Base-by-base conservation (phyloP, 2,329 filamentous ascomycete genomes). In the Podosphaera aphanis region DNA sequence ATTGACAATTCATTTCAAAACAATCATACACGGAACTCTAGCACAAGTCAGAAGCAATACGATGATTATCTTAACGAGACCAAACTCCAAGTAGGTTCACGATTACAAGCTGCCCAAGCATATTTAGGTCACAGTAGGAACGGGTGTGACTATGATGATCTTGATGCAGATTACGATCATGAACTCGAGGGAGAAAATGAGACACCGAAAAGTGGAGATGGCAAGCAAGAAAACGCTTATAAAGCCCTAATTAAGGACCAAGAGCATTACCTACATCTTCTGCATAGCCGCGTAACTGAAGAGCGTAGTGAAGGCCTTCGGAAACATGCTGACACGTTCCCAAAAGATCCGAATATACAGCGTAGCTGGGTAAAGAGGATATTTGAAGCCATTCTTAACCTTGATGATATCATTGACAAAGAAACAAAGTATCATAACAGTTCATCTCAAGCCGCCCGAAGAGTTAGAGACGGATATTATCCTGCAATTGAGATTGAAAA, bases 391-490 rank as follows among this genome's bases (percentile, higher is more conserved):
- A 42, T 46, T 16, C 29, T 46, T 15, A 33, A 46, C 35, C 25
- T 46, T 25, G 45, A 43, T 25, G 29, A 27, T 19, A 43, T 43
- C n/a, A 42, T 42, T 7, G 45, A 43, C 19, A 43, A 43, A n/a
- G 16, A 38, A 21, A 42, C 38, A 16, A 44, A 35, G 19, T 44
- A 44, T 35, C 27, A 44, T 5, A 44, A 44, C 4, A 44, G 29
- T 15, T 33, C 25, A 21, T 46, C 44, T 8, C 45, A 46, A 27
- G 45, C 45, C 2, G 45, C 45, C 16, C 23, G 31, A 20, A 36
- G 45, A 29, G n/a, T 46, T 13, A 18, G 31, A 35, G 39, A 36
- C 19, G 45, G 45, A 5, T 46, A 43, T 19, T 46, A 46, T 25
- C 45, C 40, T 25, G 33, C 27, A 18, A 23, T 36, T 8, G 45